Evolutionary conservation across 177 flowering plant genomes (phyloP).

Genomic region (Tripterygium wilfordii): DNA sequence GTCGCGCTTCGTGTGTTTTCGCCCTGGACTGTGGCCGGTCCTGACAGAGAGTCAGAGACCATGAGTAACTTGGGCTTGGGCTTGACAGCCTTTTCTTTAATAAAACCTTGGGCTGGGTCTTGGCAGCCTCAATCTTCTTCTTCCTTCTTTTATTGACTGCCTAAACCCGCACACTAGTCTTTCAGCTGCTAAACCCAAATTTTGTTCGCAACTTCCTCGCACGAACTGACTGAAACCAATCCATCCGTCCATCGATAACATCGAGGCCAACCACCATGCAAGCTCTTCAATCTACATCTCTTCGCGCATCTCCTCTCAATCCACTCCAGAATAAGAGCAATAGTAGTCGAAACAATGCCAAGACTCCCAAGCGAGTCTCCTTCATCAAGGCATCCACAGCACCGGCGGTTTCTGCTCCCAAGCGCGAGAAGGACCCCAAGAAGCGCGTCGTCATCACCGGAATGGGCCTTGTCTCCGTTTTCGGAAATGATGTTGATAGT

Average conservation of each 20-base stretch:
- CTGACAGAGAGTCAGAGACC: too few species aligned
- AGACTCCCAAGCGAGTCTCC: constrained; percentile 12
- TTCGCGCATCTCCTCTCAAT: constrained; percentile 36
- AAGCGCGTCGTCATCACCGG: constrained; percentile 60
- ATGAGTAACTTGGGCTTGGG: too few species aligned
- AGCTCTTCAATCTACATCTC: constrained; percentile 25
- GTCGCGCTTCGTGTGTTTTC: too few species aligned
- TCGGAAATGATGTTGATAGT: constrained; percentile 65
- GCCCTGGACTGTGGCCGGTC: too few species aligned
- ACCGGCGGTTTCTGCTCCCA: constrained; percentile 27
- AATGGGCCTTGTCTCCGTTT: constrained; percentile 67
- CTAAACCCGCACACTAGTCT: too few species aligned
- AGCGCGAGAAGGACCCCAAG: constrained; percentile 52
- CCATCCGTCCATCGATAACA: constrained; percentile 12
- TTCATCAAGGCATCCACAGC: constrained; percentile 21
- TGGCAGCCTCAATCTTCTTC: too few species aligned
- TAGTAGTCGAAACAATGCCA: constrained; percentile 2
- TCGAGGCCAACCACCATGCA: constrained; percentile 39
- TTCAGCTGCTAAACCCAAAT: too few species aligned
- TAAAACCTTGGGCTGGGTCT: too few species aligned
- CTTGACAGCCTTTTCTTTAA: too few species aligned
- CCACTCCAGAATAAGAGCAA: constrained; percentile 20
- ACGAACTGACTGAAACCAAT: too few species aligned
- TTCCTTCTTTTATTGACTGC: too few species aligned
- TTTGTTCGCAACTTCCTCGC: background rate